phyloP scores from a whole-genome alignment of 2,329 filamentous ascomycete species.

The Drechmeria coniospora region DNA sequence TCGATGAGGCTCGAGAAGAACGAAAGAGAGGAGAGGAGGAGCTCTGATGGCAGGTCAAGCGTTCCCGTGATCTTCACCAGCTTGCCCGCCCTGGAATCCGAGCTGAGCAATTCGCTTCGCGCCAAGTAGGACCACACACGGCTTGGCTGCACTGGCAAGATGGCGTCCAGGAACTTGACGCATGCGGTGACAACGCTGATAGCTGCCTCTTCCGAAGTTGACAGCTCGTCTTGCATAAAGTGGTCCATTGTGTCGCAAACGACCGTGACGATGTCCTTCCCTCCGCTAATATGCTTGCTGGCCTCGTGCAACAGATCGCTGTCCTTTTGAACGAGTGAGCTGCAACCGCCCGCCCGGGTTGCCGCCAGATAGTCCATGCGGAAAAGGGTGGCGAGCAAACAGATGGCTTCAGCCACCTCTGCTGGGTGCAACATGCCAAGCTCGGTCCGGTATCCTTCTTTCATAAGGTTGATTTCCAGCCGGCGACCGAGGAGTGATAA shows the following conservation, averaged over 20 bases:
- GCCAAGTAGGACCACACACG: slow-evolving; percentile 83
- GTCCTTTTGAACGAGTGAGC: slow-evolving; percentile 18
- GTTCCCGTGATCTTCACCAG: slow-evolving; percentile 67
- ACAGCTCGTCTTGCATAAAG: slow-evolving; percentile 41
- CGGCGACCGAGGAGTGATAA: slow-evolving; percentile 66
- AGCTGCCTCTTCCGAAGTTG: slow-evolving; percentile 44
- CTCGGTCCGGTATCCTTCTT: slow-evolving; percentile 36
- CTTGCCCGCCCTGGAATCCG: slow-evolving; percentile 59
- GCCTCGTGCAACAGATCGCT: slow-evolving; percentile 37
- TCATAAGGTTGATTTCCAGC: slow-evolving; percentile 49
- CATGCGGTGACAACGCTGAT: slow-evolving; percentile 56
- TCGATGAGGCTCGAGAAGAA: slow-evolving; percentile 64
- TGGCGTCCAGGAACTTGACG: slow-evolving; percentile 61
- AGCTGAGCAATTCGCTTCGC: slow-evolving; percentile 64
- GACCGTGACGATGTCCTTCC: slow-evolving; percentile 63
- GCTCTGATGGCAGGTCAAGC: slow-evolving; percentile 62
- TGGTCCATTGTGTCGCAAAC: slow-evolving; percentile 75
- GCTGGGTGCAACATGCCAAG: slow-evolving; percentile 40
- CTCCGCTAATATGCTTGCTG: slow-evolving; percentile 38
- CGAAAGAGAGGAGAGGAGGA: slow-evolving; percentile 57
- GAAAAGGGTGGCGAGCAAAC: slow-evolving; percentile 57
- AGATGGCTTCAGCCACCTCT: slow-evolving; percentile 57
- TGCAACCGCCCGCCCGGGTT: slow-evolving; percentile 8
- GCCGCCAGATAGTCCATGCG: slow-evolving; percentile 29
- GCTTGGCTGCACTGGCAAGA: slow-evolving; percentile 61